Evolutionary conservation across 495 filamentous ascomycete genomes (phyloP).

Genomic region (Letharia columbiana): DNA sequence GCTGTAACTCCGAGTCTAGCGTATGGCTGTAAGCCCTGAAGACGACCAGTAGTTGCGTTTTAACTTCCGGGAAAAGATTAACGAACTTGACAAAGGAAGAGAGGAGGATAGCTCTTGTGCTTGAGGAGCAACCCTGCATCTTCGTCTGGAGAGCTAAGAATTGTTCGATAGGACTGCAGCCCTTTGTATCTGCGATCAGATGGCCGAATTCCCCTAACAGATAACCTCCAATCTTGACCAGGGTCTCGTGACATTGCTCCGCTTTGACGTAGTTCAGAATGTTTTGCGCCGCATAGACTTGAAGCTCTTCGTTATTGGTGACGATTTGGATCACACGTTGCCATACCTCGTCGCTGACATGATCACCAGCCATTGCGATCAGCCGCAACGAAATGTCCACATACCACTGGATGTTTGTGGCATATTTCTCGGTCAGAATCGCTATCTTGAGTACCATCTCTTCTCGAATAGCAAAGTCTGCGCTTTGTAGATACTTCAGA

Average conservation of each 20-base stretch:
- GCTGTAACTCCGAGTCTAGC: slow-evolving; percentile 90
- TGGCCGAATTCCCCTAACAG: slow-evolving; percentile 95
- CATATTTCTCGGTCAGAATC: slow-evolving; percentile 96
- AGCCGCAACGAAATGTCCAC: slow-evolving; percentile 94
- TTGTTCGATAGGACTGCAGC: slow-evolving; percentile 95
- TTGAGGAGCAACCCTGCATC: slow-evolving; percentile 78
- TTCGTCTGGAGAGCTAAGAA: slow-evolving; percentile 89
- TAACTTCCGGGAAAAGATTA: slow-evolving; percentile 98
- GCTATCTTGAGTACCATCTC: slow-evolving; percentile 99
- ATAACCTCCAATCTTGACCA: slow-evolving; percentile 96
- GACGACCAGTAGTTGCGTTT: slow-evolving; percentile 81
- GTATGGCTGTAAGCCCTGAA: slow-evolving; percentile 92
- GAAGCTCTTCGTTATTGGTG: slow-evolving; percentile 97
- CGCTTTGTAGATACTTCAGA: slow-evolving; percentile 86
- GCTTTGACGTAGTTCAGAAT: slow-evolving; percentile 82
- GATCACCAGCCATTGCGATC: slow-evolving; percentile 93
- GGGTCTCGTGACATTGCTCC: slow-evolving; percentile 88
- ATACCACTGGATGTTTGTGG: slow-evolving; percentile 98
- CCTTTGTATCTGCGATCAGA: slow-evolving; percentile 86
- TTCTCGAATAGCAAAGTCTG: slow-evolving; percentile 94
- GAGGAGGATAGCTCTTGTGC: slow-evolving; percentile 85
- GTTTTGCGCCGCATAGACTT: slow-evolving; percentile 91
- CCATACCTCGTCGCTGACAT: slow-evolving; percentile 99
- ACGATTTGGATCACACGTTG: slow-evolving; percentile 98
- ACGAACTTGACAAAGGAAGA: slow-evolving; percentile 96